These are phyloP conservation scores for Geranium incanum DNA, from an alignment of 441 rosid genomes.

Conservation along the genomic window DNA sequence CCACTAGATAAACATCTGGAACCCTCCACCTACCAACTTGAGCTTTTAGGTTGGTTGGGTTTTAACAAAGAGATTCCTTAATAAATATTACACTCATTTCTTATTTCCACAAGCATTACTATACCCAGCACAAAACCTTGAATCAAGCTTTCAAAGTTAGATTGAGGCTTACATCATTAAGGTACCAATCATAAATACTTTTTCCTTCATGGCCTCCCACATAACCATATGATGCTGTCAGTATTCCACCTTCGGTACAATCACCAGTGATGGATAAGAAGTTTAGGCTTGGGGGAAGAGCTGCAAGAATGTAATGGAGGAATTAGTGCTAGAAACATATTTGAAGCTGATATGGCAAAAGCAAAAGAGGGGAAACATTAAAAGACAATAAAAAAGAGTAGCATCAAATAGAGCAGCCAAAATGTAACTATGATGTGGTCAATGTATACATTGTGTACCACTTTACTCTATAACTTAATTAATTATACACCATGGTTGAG, in stretches of 20 bases:
- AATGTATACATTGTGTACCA: background rate
- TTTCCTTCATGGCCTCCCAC: constrained; percentile 96
- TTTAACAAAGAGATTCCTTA: no score
- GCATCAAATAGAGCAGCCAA: constrained; percentile 10
- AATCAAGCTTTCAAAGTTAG: constrained; percentile 8
- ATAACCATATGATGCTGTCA: constrained; percentile 97
- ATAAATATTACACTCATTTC: background rate
- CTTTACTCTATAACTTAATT: background rate
- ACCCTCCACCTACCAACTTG: no score
- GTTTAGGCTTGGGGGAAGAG: constrained; percentile 93
- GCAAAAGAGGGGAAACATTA: background rate
- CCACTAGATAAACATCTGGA: no score
- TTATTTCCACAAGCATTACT: background rate
- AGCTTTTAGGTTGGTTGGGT: no score
- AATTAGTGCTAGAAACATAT: constrained; percentile 6
- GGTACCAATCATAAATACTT: constrained; percentile 81
- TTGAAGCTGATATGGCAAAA: constrained; percentile 4
- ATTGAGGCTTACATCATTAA: constrained; percentile 67
- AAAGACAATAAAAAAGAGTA: constrained; percentile 6
- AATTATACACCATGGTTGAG: background rate
- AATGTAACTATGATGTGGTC: background rate
- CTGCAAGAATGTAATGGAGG: constrained; percentile 35
- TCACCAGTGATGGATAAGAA: constrained; percentile 94
- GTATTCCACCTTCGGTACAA: constrained; percentile 62
- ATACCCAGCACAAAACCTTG: background rate